Base-by-base conservation (phyloP, 352 stramenopile species). In the Pythium angustatum region DNA sequence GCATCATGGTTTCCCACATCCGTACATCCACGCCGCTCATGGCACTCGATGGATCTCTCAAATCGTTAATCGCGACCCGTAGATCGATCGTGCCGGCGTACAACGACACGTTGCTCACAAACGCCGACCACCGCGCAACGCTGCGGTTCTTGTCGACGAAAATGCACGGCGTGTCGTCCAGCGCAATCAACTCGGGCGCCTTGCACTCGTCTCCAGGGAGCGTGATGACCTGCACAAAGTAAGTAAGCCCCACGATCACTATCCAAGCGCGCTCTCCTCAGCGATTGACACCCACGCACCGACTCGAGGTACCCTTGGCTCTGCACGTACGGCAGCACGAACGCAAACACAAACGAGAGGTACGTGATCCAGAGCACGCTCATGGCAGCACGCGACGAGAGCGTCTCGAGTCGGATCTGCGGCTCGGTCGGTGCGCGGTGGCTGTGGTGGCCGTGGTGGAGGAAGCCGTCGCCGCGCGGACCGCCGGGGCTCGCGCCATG, bases 291-390 rank as follows among this genome's bases (percentile, higher is more conserved):
- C n/a, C n/a, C n/a, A n/a, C 27, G 31, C 66, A 90, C 86, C 55
- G 82, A 84, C 56, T 84, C 74, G 14, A 93, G 45, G 47, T 88
- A 95, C 12, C 82, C 83, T 64, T 81, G 80, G 58, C 76, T 90
- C 69, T 91, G 83, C 26, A 95, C 45, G 72, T 93, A 93, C 27
- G 86, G 83, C 54, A 91, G 58, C 11, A 63, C 65, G 22, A 95
- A 75, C 6, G 86, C 86, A 19, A 93, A 53, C 4, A 83, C 68
- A 51, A 95, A 95, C 19, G 77, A 75, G 17, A 93, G 17, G 68
- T 95, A 95, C 50, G 86, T 92, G 67, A 91, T 66, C 65, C 74
- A 83, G 9, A 95, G 70, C 47, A 95, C 85, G 3, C 73, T 78
- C 44, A 79, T 90, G 7, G 84, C 81, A n/a, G 80, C 83, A 27